Evolutionary conservation across 2,329 filamentous ascomycete species (phyloP).

Genomic region (Dothideomycetes sp.): DNA sequence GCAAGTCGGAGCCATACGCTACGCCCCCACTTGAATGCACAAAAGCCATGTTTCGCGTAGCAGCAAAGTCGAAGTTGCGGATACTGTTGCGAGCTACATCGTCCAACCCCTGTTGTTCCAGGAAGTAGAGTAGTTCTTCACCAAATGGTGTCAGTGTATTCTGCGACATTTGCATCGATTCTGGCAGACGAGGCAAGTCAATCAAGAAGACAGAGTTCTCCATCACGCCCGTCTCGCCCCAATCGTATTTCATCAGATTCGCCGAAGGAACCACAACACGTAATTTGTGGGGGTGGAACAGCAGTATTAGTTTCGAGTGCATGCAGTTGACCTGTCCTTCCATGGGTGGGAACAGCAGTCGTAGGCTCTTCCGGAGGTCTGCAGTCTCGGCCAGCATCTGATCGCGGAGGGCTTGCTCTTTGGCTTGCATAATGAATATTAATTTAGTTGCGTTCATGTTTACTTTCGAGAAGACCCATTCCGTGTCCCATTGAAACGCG

Average conservation of each 20-base stretch:
- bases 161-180: slow-evolving; percentile 2
- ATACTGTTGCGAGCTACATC: slow-evolving; percentile 57
- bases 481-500: slow-evolving; percentile 75
- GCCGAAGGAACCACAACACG: slow-evolving; percentile 78
- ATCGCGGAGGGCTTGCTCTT: slow-evolving; percentile 29
- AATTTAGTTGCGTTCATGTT: slow-evolving; percentile 44
- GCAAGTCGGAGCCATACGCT: slow-evolving; percentile 23
- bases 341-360: slow-evolving; percentile 74
- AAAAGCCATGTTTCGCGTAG: slow-evolving; percentile 63
- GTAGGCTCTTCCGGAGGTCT: slow-evolving; percentile 33
- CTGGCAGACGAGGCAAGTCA: slow-evolving; percentile 58
- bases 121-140: slow-evolving; percentile 59
- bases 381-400: slow-evolving; percentile 19
- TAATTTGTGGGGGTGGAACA: slow-evolving; percentile 65
- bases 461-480: slow-evolving; percentile 55
- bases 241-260: slow-evolving; percentile 77
- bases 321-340: slow-evolving; percentile 58
- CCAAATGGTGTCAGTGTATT: slow-evolving; percentile 47
- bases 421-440: slow-evolving; percentile 49
- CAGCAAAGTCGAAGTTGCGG: slow-evolving; percentile 68
- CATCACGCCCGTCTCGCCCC: slow-evolving; percentile 75
- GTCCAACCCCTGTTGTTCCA: slow-evolving; percentile 55
- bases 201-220: slow-evolving; percentile 91
- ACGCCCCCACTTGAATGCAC: slow-evolving; percentile 59
- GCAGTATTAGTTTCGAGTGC: slow-evolving; percentile 88